phyloP scores from a whole-genome alignment of 1,284 basidiomycete species.

The Thecaphora frezii region DNA sequence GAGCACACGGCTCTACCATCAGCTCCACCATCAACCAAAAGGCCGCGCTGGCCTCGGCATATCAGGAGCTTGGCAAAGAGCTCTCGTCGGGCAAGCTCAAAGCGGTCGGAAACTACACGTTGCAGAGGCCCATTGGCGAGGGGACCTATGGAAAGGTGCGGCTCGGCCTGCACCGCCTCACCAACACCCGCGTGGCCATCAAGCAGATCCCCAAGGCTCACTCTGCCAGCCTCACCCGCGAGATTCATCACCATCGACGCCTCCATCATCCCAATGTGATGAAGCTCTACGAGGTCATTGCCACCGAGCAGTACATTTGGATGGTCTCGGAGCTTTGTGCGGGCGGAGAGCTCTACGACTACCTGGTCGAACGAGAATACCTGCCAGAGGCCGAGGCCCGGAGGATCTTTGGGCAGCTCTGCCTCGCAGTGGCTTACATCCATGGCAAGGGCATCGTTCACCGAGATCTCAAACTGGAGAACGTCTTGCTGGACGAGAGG shows the following conservation, averaged over 20 bases:
- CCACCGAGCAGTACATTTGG: constrained; percentile 92
- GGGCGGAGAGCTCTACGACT: constrained; percentile 69
- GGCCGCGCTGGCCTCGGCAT: constrained; percentile 74
- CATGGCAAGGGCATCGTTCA: constrained; percentile 61
- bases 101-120: constrained; percentile 91
- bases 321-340: constrained; percentile 94
- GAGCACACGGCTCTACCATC: background rate
- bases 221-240: constrained; percentile 75
- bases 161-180: constrained; percentile 86
- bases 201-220: constrained; percentile 94
- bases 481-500: constrained; percentile 61
- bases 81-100: constrained; percentile 83
- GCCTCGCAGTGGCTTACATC: constrained; percentile 60
- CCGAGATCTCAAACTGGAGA: constrained; percentile 65
- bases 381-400: constrained; percentile 57
- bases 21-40: constrained; percentile 42
- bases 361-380: constrained; percentile 60
- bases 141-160: constrained; percentile 89
- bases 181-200: constrained; percentile 71
- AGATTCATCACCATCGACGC: constrained; percentile 96
- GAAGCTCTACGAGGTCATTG: constrained; percentile 95
- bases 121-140: constrained; percentile 93
- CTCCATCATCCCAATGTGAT: constrained; percentile 93
- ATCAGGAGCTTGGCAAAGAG: constrained; percentile 94
- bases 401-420: constrained; percentile 60